Conservation (phyloP, 2,329 filamentous ascomycete species). For the Myriosclerotinia curreyana region DNA sequence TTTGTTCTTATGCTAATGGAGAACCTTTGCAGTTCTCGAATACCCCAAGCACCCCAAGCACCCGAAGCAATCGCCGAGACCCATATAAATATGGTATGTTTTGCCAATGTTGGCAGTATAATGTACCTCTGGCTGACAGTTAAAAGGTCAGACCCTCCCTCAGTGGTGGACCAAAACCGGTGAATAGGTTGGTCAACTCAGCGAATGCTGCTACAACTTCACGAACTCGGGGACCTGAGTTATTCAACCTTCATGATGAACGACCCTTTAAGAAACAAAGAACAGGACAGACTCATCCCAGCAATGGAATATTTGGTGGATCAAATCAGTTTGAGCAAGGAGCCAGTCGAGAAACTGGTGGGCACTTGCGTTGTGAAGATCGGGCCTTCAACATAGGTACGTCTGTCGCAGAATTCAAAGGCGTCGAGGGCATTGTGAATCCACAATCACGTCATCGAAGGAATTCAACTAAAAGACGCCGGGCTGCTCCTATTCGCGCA, state of each 20-base stretch:
- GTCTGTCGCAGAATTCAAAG: too few relatives aligned
- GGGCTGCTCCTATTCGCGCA: too few relatives aligned
- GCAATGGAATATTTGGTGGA: neutral
- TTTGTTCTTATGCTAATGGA: constrained; percentile 1
- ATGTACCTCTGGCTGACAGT: neutral
- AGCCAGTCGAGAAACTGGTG: neutral
- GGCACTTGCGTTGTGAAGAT: too few relatives aligned
- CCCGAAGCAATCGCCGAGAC: neutral
- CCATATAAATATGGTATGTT: constrained; percentile 1
- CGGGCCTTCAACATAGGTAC: too few relatives aligned
- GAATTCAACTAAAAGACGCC: too few relatives aligned
- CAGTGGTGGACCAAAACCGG: neutral
- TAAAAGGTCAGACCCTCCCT: neutral
- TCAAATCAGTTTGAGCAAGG: constrained; percentile 1
- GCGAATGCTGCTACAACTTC: neutral
- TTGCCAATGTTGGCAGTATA: neutral
- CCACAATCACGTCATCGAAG: too few relatives aligned
- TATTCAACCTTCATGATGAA: neutral
- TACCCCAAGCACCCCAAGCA: neutral
- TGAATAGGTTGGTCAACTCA: neutral
- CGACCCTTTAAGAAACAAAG: constrained; percentile 2
- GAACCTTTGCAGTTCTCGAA: neutral
- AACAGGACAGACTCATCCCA: neutral
- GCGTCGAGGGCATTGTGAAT: too few relatives aligned
- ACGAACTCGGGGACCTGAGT: neutral